Base-by-base conservation (phyloP, 1,284 basidiomycete species). In the Heterobasidion irregulare region DNA sequence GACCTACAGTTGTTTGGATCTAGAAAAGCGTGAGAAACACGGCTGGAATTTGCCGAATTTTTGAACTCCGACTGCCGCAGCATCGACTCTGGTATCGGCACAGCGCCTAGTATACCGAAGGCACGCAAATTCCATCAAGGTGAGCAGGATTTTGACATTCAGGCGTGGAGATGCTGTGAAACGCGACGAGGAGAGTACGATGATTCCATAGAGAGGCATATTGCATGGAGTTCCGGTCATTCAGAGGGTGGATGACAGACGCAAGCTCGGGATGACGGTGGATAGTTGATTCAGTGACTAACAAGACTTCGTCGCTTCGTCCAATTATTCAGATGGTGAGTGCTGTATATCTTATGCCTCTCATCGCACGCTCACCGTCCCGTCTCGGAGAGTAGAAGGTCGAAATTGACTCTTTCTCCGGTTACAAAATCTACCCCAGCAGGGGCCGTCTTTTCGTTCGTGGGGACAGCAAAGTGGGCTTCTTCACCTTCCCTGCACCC, bases 401-500 rank as follows among this genome's bases (percentile, higher is more conserved):
- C 79, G 94, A 98, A 78, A 89, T 92, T 76, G 95, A 96, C 80
- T 88, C 88, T 62, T 97, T 97, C 82, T 94, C 92, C 67, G 92
- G 92, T 68, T 93, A 80, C 83, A 89, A 89, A 73, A 94, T 98
- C 81, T 98, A 97, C 84, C 94, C 94, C 65, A 84, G 83, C 75
- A 94, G 89, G 89, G 94, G 94, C 70, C 92, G 91, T 72, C 84
- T 94, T 65, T 97, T 95, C 74, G 92, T 98, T 72, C 91, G 94
- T 65, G 89, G 92, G 64, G 94, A 98, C 84, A 92, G 88, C 78
- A 97, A 96, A 80, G 93, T 94, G 61, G 68, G 83, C 58, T n/a
- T 9, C 9, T 12, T 18, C 43, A 45, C 19, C 33, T 26, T 49
- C 19, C 12, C 41, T 5, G 34, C 47, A 33, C 49, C 41, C 34